Evolutionary conservation across 2,329 filamentous ascomycete genomes (phyloP).

Genomic region (Biscogniauxia sp.): DNA sequence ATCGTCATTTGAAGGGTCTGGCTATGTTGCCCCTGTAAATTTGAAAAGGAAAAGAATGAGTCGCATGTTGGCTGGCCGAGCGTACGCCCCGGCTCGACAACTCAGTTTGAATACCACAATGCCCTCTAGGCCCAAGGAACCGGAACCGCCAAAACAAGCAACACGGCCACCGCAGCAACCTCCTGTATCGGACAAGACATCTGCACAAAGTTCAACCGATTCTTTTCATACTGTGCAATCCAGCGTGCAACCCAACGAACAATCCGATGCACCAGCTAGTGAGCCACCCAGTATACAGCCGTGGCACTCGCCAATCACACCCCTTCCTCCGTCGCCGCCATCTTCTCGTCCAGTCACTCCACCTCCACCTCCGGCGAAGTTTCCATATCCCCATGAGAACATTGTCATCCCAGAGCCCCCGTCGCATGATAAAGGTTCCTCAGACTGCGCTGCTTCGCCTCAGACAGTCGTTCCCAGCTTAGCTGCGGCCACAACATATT

Average conservation of each 20-base stretch:
- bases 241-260: neutral
- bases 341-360: slow-evolving; percentile 40
- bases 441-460: slow-evolving; percentile 35
- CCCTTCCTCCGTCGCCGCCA: slow-evolving; percentile 45
- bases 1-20: slow-evolving; percentile 29
- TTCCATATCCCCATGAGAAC: slow-evolving; percentile 41
- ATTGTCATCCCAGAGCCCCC: slow-evolving; percentile 35
- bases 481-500: slow-evolving; percentile 25
- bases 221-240: slow-evolving; percentile 56
- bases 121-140: slow-evolving; percentile 33
- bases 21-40: slow-evolving; percentile 26
- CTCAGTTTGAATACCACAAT: slow-evolving; percentile 42
- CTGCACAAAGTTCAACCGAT: slow-evolving; percentile 46
- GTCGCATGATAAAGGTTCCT: slow-evolving; percentile 31
- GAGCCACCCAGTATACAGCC: slow-evolving; percentile 42
- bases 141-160: slow-evolving; percentile 13
- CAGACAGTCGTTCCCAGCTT: slow-evolving; percentile 31
- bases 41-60: slow-evolving; percentile 29
- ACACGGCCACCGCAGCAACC: slow-evolving; percentile 15
- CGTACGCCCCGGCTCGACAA: slow-evolving; percentile 39
- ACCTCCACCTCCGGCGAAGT: slow-evolving; percentile 29
- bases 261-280: neutral
- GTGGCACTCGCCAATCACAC: slow-evolving; percentile 46
- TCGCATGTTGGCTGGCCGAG: slow-evolving; percentile 34
- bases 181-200: slow-evolving; percentile 34